phyloP scores from a whole-genome alignment of 345 rosid genomes.

The Gossypioides kirkii region DNA sequence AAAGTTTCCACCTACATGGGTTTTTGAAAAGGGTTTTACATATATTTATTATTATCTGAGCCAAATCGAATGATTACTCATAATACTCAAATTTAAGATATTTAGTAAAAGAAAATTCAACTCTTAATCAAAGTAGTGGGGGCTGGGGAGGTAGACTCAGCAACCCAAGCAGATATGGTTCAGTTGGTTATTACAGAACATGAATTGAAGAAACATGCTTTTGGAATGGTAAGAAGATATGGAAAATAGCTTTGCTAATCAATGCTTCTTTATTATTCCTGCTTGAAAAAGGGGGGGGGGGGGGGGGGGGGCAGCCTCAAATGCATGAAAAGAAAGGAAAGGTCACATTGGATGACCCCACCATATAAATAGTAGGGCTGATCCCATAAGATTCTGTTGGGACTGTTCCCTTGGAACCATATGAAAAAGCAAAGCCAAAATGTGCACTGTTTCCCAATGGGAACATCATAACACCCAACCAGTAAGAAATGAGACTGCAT shows the following conservation, averaged over 20 bases:
- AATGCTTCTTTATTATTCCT: background rate
- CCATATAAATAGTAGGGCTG: conserved; percentile 39
- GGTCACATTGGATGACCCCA: conserved; percentile 20
- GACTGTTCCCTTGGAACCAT: conserved; percentile 58
- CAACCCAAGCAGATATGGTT: conserved; percentile 16
- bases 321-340: conserved; percentile 6
- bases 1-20: background rate
- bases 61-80: background rate
- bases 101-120: no score
- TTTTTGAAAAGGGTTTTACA: no score
- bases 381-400: conserved; percentile 57
- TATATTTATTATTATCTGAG: background rate
- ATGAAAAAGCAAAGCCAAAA: conserved; percentile 13
- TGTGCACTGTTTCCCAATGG: conserved; percentile 8
- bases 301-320: background rate
- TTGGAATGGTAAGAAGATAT: conserved; percentile 11
- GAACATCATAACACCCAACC: conserved; percentile 18
- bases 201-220: conserved; percentile 30
- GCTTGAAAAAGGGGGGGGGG: no score
- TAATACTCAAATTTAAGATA: no score
- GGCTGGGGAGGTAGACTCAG: no score
- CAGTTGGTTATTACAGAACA: conserved; percentile 23
- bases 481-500: background rate
- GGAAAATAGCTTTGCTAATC: background rate
- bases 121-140: no score